Evolutionary conservation across 2,329 filamentous ascomycete species (phyloP), one percentile per base, ranked within the genome.

Genomic region (Penicillium verrucosum): DNA sequence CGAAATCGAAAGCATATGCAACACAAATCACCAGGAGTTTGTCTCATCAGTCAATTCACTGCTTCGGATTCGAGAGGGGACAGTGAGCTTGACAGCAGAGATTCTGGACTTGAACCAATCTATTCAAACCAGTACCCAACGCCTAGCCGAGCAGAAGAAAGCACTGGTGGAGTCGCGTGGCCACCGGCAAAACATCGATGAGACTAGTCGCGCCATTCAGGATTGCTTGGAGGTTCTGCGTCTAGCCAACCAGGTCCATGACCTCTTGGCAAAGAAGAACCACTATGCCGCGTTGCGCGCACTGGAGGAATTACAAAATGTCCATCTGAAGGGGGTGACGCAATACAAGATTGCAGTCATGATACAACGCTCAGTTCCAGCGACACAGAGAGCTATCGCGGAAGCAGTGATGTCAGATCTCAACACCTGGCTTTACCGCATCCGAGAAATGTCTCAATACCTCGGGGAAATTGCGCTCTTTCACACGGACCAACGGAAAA

Each of bases 1-100:
- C 14, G 92, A 97, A 67, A 97, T 99, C 63, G 94, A 99, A 77
- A 85, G 85, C 23, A 95, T 97, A 66, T 96, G 94, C 66, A 87
- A 96, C 68, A 93, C 90, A 11, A 96, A 97, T 68, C 94, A 99
- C 69, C 93, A 97, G 70, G 94, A 97, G 69, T 99, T 99, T 70
- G 88, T 97, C 34, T 86, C 85, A 62, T 97, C 93, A 0, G 92
- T 99, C 64, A 95, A 94, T 68, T 91, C 95, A 70, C 84, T 99
- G n/a, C 89, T 97, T 65, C 85, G 86, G 57, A 92, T 97, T 50
- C 88, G 93, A 52, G 90, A 97, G 73, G 92, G 91, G 40, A 97
- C 93, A 0, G 91, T 96, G 40, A 82, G 85, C 44, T 79, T 99
- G 68, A 97, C 93, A 1, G 85, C 88, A 38, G 93, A 99, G 73